Base-by-base conservation (phyloP, 176 grass and related monocot species). In the Rhynchospora tenuis region DNA sequence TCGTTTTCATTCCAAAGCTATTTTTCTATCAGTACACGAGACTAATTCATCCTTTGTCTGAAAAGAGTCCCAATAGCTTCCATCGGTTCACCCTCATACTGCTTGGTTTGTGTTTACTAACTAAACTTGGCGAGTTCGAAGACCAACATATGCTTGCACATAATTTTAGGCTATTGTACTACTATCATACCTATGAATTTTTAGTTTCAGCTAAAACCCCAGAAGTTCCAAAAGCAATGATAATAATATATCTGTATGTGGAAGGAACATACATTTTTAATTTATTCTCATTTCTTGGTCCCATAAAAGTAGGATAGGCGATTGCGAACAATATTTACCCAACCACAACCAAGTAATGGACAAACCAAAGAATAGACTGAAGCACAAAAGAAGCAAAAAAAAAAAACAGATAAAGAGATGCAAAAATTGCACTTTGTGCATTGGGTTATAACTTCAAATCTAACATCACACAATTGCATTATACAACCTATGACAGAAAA, bases 391-490 rank as follows among this genome's bases (percentile, higher is more conserved):
- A 31, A 29, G 27, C 9, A 14, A 12, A 38, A 38, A 31, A 5
- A 0, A 14, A 12, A 38, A 38, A 31, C 4, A 0, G 12, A 44
- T 15, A 23, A 60, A 44, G 27, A 44, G 70, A 52, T 74, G 22
- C 13, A 46, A 76, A 62, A 79, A 81, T 29, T 81, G 59, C 56
- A 81, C 45, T 28, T 65, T 65, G 65, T 82, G 80, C 62, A 23
- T 63, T 66, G 26, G 22, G 7, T 66, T 26, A 33, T 82, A 28
- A 82, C 2, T 27, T 82, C 59, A 64, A 82, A 82, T 82, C 80
- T 82, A 82, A 14, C 59, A 67, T 9, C 2, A 23, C 19, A 82
- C 4, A 66, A 22, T 28, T 12, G 62, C 42, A 64, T 82, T 23
- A 48, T 17, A 82, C 7, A 67, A 50, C 58, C 78, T 62, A 81